These are phyloP conservation scores for Monosporascus sp. DNA, from an alignment of 2,329 filamentous ascomycete genomes.

Conservation along the genomic window DNA sequence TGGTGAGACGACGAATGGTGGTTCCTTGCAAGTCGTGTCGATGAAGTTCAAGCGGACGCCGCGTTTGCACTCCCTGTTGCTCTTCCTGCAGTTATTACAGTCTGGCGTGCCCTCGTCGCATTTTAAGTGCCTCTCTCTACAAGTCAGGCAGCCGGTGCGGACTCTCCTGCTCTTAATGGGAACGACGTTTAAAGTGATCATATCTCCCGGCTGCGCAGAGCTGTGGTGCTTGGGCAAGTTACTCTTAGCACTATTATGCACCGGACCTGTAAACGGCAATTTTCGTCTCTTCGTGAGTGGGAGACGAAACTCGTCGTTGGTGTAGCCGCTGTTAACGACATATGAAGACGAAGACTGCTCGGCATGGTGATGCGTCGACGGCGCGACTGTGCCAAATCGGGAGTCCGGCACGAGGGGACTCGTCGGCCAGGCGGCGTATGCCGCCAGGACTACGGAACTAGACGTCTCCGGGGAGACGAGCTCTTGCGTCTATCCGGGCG, in stretches of 20 bases:
- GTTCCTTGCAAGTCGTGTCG: conserved; percentile 69
- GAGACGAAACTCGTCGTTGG: conserved; percentile 18
- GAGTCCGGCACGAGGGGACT: conserved; percentile 29
- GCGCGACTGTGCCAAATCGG: conserved; percentile 28
- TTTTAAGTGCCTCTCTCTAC: conserved; percentile 83
- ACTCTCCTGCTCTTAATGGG: conserved; percentile 72
- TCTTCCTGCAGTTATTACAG: conserved; percentile 80
- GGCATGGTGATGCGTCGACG: conserved; percentile 23
- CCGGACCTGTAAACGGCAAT: conserved; percentile 14
- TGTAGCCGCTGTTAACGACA: conserved; percentile 22
- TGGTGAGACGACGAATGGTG: conserved; percentile 56
- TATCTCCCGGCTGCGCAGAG: conserved; percentile 10
- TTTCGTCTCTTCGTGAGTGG: conserved; percentile 23
- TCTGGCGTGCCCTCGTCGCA: conserved; percentile 70
- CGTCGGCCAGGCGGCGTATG: conserved; percentile 25
- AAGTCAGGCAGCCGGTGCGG: conserved; percentile 86
- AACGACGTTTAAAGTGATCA: conserved; percentile 17
- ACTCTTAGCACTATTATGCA: conserved; percentile 9
- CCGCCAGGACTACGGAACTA: conserved; percentile 30
- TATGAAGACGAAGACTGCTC: conserved; percentile 27
- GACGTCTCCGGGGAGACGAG: conserved; percentile 18
- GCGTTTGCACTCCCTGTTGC: conserved; percentile 77
- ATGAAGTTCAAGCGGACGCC: conserved; percentile 89
- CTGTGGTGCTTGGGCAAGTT: conserved; percentile 9
- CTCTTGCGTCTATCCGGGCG: no score